Conservation (phyloP, 1,284 basidiomycete species). For the Heterobasidion occidentale region DNA sequence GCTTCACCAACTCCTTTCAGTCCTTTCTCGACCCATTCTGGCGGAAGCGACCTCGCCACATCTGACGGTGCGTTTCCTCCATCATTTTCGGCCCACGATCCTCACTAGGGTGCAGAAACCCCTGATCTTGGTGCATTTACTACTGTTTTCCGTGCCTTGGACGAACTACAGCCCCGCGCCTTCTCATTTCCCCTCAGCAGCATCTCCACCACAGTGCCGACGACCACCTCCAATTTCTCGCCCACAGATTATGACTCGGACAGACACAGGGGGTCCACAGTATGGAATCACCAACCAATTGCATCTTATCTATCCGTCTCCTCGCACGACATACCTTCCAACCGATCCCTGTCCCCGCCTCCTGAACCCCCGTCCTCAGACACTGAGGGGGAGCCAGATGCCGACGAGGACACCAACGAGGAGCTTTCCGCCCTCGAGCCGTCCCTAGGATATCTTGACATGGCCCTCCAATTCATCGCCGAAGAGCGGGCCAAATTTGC, state of each 20-base stretch:
- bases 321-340: slow-evolving; percentile 15
- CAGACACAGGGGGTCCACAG: slow-evolving; percentile 41
- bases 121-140: slow-evolving; percentile 73
- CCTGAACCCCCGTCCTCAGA: slow-evolving; percentile 22
- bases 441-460: slow-evolving; percentile 56
- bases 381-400: slow-evolving; percentile 18
- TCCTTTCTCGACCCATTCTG: slow-evolving; percentile 41
- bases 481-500: slow-evolving; percentile 50
- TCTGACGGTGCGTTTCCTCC: slow-evolving; percentile 48
- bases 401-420: slow-evolving; percentile 14
- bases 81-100: slow-evolving; percentile 4
- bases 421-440: slow-evolving; percentile 22
- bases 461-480: slow-evolving; percentile 58
- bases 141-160: slow-evolving; percentile 61
- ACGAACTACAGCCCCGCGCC: slow-evolving; percentile 39
- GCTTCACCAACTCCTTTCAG: slow-evolving; percentile 38
- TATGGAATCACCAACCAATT: slow-evolving; percentile 58
- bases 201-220: slow-evolving; percentile 20
- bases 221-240: slow-evolving; percentile 22
- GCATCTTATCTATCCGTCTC: slow-evolving; percentile 44
- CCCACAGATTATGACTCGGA: slow-evolving; percentile 36
- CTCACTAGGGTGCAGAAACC: slow-evolving; percentile 36
- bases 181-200: slow-evolving; percentile 11
- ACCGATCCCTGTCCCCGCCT: slow-evolving; percentile 16
- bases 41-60: slow-evolving; percentile 48